Evolutionary conservation across 306 rosid genomes (phyloP).

Genomic region (Calophaca sinica): DNA sequence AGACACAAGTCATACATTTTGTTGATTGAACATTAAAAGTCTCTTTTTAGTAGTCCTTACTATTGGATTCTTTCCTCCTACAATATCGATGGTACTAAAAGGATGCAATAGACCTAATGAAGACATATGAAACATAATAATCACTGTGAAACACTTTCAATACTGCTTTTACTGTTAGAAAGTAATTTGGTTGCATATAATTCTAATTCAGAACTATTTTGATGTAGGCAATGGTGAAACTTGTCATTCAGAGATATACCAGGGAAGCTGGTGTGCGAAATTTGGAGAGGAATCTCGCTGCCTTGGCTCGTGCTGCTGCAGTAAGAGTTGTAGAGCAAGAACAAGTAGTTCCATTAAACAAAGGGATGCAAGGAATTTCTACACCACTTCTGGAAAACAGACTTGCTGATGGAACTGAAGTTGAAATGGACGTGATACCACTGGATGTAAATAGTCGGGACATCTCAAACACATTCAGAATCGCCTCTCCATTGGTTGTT

Average conservation of each 20-base stretch:
- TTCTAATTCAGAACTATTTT: slow-evolving; percentile 39
- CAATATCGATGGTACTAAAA: neutral
- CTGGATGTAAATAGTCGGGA: slow-evolving; percentile 80
- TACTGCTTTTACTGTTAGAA: slow-evolving; percentile 3
- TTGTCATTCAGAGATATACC: slow-evolving; percentile 86
- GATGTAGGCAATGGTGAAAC: slow-evolving; percentile 80
- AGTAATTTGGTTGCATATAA: slow-evolving; percentile 4
- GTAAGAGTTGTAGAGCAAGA: slow-evolving; percentile 95
- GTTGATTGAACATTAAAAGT: slow-evolving; percentile 9
- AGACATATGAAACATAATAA: slow-evolving; percentile 5
- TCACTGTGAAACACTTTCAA: slow-evolving; percentile 5
- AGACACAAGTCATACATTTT: slow-evolving; percentile 2
- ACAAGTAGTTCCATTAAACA: slow-evolving; percentile 72
- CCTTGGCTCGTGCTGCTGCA: slow-evolving; percentile 99
- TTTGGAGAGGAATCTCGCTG: slow-evolving; percentile 91
- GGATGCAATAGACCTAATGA: slow-evolving; percentile 19
- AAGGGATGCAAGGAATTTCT: slow-evolving; percentile 78
- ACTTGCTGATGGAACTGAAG: slow-evolving; percentile 90
- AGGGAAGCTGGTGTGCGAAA: slow-evolving; percentile 99
- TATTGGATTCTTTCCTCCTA: slow-evolving; percentile 26
- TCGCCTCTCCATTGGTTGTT: slow-evolving; percentile 71
- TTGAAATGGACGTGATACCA: slow-evolving; percentile 98
- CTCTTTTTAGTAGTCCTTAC: slow-evolving; percentile 21
- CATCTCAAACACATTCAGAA: slow-evolving; percentile 73
- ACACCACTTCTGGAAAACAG: slow-evolving; percentile 90